Conservation (phyloP, 116 monocot genomes). For the Papilionanthe hybrid region DNA sequence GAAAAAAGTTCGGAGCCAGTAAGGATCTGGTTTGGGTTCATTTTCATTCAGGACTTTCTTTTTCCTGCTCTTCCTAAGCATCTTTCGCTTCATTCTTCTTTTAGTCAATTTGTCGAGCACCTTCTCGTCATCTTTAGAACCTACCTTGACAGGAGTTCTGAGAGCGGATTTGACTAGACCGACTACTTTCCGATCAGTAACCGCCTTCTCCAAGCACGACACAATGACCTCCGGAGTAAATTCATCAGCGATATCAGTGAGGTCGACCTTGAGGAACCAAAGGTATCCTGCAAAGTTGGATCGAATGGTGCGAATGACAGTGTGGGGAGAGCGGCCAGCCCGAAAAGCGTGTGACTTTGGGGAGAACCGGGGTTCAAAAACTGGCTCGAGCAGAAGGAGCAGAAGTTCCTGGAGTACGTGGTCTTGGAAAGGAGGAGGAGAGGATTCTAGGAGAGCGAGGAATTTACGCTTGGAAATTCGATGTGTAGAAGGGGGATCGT, state of each 20-base stretch:
- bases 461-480: conserved; percentile 34
- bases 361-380: conserved; percentile 71
- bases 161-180: conserved; percentile 44
- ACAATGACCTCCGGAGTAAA: conserved; percentile 29
- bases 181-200: conserved; percentile 43
- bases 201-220: conserved; percentile 31
- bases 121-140: not conserved
- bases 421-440: conserved; percentile 53
- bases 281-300: conserved; percentile 58
- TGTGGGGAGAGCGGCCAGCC: conserved; percentile 55
- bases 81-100: conserved; percentile 68
- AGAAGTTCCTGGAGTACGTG: conserved; percentile 63
- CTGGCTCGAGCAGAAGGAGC: conserved; percentile 60
- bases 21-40: conserved; percentile 77
- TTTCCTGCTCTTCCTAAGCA: conserved; percentile 47
- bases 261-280: conserved; percentile 65
- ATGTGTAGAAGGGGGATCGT: conserved; percentile 30
- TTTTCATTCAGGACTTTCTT: conserved; percentile 58
- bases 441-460: conserved; percentile 14
- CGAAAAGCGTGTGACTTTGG: conserved; percentile 54
- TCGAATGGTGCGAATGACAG: conserved; percentile 58
- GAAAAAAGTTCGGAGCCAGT: conserved; percentile 70
- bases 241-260: conserved; percentile 27
- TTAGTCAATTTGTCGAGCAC: conserved; percentile 24
- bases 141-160: conserved; percentile 14